phyloP scores from a whole-genome alignment of 2,329 filamentous ascomycete genomes.

The Fusarium lyarnte region DNA sequence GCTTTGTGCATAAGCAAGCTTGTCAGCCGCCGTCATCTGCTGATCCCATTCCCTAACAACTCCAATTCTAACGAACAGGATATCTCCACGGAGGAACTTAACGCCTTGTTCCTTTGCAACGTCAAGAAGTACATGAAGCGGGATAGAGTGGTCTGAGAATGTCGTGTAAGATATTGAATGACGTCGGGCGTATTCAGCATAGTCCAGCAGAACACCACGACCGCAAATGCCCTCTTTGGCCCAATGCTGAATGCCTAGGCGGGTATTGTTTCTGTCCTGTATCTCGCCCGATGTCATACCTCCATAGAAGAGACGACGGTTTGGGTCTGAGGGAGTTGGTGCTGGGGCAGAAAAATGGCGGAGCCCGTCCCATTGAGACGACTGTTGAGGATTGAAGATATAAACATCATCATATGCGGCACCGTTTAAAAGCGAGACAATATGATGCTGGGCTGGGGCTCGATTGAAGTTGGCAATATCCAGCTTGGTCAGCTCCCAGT shows the following conservation, averaged over 20 bases:
- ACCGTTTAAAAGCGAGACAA: neutral
- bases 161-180: neutral
- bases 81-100: neutral
- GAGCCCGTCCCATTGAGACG: slow-evolving; percentile 3
- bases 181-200: neutral
- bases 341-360: neutral
- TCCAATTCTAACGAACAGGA: neutral
- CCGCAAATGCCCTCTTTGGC: neutral
- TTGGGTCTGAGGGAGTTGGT: neutral
- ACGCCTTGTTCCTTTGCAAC: neutral
- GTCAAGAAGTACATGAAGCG: neutral
- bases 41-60: neutral
- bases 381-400: slow-evolving; percentile 5
- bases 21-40: neutral
- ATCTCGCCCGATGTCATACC: slow-evolving; percentile 1
- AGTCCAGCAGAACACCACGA: neutral
- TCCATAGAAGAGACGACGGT: neutral
- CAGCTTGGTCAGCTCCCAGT: neutral
- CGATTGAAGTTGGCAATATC: slow-evolving; percentile 5
- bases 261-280: neutral
- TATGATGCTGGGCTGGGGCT: neutral
- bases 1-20: neutral
- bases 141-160: neutral
- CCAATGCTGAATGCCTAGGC: neutral
- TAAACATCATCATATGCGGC: slow-evolving; percentile 1